Base-by-base conservation (phyloP, 2,329 filamentous ascomycete species). In the Ophiostoma sp. region DNA sequence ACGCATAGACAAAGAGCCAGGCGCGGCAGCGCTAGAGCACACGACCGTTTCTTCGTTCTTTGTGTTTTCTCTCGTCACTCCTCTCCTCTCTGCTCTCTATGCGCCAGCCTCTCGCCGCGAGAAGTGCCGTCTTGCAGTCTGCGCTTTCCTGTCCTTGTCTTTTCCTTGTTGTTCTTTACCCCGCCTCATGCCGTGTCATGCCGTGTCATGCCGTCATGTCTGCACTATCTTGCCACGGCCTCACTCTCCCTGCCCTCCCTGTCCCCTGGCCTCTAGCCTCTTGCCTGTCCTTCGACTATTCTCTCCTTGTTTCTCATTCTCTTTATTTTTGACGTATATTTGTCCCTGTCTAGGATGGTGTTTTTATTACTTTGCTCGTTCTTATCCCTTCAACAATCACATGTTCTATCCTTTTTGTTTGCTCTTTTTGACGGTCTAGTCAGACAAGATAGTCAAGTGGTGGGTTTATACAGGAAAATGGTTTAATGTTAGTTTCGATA, bases 331-430 rank as follows among this genome's bases (percentile, higher is more conserved):
- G 58, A 60, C 41, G 55, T 67, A 65, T 65, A 41, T 65, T 65
- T 58, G 36, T 65, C 64, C 47, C 60, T 60, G 55, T 66, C 69
- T 47, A 68, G 69, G 69, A 68, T 66, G 69, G 69, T 66, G 63
- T 68, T 66, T 64, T 11, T 55, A 47, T 55, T 14, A 47, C 45
- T 12, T 64, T 64, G 63, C 63, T 45, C 27, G 27, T 27, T 27
- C 27, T 45, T 45, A 45, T 12, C 36, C 16, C 42, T 44, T 36
- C 60, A 16, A 66, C 58, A 65, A 65, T 45, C 52, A 55, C 63
- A 68, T 68, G 64, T 58, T 58, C 63, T 64, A 40, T 67, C 42
- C 64, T 36, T 66, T 68, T 49, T 55, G 44, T 67, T 36, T 64
- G 41, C 60, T 45, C 55, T 64, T 60, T 62, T 63, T 60, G 49